Base-by-base conservation (phyloP, 768 basidiomycete species). In the Panellus pusillus region DNA sequence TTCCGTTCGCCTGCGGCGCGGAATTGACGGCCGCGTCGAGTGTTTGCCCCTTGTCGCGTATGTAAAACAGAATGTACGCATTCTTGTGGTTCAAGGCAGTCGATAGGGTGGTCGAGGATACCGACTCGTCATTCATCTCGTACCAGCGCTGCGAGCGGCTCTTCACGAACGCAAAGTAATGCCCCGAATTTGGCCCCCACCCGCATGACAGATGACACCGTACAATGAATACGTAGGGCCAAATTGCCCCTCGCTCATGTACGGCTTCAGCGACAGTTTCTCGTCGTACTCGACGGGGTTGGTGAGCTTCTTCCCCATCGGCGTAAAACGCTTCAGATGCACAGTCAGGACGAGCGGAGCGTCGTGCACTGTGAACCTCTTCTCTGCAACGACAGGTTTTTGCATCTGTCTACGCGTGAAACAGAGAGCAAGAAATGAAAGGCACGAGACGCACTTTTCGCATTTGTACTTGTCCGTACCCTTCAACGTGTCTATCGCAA, bases 401-500 rank as follows among this genome's bases (percentile, higher is more conserved):
- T 95, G 77, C 97, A 99, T 65, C 95, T 97, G 61, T 3, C 32
- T 9, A 40, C 42, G 31, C 20, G 39, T 41, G 47, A 42, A 17
- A 47, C 15, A 11, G 31, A 20, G 6, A 41, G 28, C 13, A n/a
- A 47, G 42, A 40, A 13, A 40, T 37, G 17, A 32, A 15, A 13
- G 36, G 39, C 14, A 35, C 18, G 35, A 29, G 35, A 79, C 90
- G 63, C 66, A 97, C 93, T 93, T 98, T 72, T 99, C 97, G 70
- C 97, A 99, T 68, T 95, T 93, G 71, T 99, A 99, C 73, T 95
- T 95, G 76, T 99, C 93, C 6, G 86, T 83, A 0, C 96, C 97
- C 57, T 84, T 90, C 57, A 99, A 70, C 57, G 80, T 76, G 65
- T 99, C 97, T 43, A 89, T 74, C 8, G 83, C 85, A 35, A 90